Base-by-base conservation (phyloP, 2,329 filamentous ascomycete species). In the Fusarium sacchari region DNA sequence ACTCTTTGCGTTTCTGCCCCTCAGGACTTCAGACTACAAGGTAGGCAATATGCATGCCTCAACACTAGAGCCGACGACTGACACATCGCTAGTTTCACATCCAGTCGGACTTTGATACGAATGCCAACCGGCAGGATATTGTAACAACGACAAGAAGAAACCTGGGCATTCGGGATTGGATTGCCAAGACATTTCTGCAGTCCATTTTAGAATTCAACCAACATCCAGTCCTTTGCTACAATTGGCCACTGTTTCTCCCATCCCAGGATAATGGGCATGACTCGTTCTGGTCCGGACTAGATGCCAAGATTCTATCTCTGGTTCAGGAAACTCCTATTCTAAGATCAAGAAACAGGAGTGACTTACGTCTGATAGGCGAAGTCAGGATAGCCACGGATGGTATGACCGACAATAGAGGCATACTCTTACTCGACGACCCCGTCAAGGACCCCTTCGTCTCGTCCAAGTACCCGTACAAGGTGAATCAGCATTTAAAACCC, bases 171-270 rank as follows among this genome's bases (percentile, higher is more conserved):
- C 69, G 61, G 2, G 30, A 15, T 1, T 52, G 46, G 13, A 72
- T 76, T 8, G 28, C 34, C 4, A 13, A 0, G 1, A 26, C 70
- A 1, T 67, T 74, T 32, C 22, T 55, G 4, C 6, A 57, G 28
- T 72, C 73, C 1, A 34, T 68, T 12, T 30, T 64, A 6, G 37
- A 73, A 32, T 74, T 74, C 22, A 71, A 60, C 12, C 43, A 62
- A 7, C 67, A 75, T 22, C 37, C 62, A 13, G 47, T 43, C 6
- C 70, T 76, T 4, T 55, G 64, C 32, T 76, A 73, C 13, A 12
- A 47, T 5, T 71, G 74, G 74, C 53, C 63, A 20, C 1, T 46
- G 6, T 76, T 76, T 26, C 72, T 76, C 7, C 73, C 72, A 3
- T 7, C 64, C 3, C 20, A 10, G 6, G 20, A 55, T 0, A 20